phyloP scores from a whole-genome alignment of 257 asterid genomes.

The Solanum infundibuliforme region DNA sequence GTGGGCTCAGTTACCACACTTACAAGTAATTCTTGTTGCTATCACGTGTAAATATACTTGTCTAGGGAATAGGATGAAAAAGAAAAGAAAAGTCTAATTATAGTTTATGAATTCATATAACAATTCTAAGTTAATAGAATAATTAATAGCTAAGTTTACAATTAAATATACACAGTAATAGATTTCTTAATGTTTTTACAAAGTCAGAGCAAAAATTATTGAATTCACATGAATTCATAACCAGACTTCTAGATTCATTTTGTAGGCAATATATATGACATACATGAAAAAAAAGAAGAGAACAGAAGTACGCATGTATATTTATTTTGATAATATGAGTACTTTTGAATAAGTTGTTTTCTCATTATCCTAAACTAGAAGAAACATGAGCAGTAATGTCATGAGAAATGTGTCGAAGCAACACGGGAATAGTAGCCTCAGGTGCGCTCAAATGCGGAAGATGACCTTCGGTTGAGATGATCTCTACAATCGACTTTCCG shows the following conservation, averaged over 20 bases:
- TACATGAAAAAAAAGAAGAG: background rate
- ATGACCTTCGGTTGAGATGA: constrained; percentile 22
- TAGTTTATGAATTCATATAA: background rate
- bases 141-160: background rate
- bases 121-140: background rate
- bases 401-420: constrained; percentile 11
- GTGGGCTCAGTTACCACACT: background rate
- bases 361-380: background rate
- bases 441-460: constrained; percentile 24
- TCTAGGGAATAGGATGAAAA: background rate
- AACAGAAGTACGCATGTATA: background rate
- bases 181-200: background rate
- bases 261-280: background rate
- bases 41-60: background rate
- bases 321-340: background rate
- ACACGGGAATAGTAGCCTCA: constrained; percentile 5
- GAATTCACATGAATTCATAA: background rate
- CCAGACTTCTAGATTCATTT: background rate
- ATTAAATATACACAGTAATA: background rate
- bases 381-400: background rate
- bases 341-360: background rate
- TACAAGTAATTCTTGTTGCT: background rate
- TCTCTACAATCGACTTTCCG: constrained; percentile 16
- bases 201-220: background rate
- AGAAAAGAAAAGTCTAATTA: background rate